phyloP scores from a whole-genome alignment of 495 filamentous ascomycete genomes.

The Halenospora varia region DNA sequence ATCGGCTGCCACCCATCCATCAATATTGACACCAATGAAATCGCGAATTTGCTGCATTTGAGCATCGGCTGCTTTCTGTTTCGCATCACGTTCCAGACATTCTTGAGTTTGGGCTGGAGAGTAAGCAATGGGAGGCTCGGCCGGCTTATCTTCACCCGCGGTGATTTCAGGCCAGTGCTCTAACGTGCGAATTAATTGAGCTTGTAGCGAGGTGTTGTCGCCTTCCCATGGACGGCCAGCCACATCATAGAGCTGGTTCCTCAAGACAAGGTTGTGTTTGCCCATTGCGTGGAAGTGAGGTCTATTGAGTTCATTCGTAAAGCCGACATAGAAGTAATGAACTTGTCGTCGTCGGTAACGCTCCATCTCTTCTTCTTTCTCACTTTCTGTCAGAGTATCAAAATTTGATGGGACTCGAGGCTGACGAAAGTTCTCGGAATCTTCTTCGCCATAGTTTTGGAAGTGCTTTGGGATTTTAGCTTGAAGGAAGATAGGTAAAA shows the following conservation, averaged over 20 bases:
- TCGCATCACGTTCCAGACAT: slow-evolving; percentile 3
- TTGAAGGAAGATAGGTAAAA: slow-evolving; percentile 5
- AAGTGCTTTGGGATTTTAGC: slow-evolving; percentile 10
- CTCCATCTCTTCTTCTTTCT: slow-evolving; percentile 6
- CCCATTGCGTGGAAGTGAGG: slow-evolving; percentile 7
- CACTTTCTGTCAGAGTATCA: background rate
- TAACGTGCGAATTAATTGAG: background rate
- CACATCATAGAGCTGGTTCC: slow-evolving; percentile 4
- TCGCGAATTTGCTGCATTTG: no score
- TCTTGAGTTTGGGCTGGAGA: no score
- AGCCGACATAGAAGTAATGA: slow-evolving; percentile 10
- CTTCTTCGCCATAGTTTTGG: slow-evolving; percentile 9
- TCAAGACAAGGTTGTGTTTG: slow-evolving; percentile 5
- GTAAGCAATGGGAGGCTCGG: no score
- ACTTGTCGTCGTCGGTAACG: slow-evolving; percentile 7
- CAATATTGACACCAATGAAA: no score
- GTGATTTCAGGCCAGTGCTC: background rate
- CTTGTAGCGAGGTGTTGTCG: slow-evolving; percentile 8
- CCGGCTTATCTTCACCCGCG: no score
- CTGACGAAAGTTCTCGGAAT: slow-evolving; percentile 7
- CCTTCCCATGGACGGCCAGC: slow-evolving; percentile 9
- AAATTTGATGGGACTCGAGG: background rate
- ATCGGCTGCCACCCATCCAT: no score
- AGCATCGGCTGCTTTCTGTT: no score
- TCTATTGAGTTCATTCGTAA: background rate